Conservation (phyloP, 2,329 filamentous ascomycete species). For the Cladosporium phlei region DNA sequence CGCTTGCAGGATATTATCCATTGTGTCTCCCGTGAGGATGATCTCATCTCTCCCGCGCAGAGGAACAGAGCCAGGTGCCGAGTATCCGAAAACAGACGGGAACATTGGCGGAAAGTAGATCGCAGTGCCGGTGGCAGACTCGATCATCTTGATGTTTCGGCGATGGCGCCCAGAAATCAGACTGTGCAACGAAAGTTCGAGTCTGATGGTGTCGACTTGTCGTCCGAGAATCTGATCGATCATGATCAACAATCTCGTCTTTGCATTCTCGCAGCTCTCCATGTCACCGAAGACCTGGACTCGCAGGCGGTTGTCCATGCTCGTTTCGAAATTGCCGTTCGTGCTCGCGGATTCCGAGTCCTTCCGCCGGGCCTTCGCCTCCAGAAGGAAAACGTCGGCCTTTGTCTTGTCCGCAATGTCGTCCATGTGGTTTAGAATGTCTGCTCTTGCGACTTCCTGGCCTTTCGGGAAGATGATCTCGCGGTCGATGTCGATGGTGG, state of each 20-base stretch:
- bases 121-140: slow-evolving; percentile 89
- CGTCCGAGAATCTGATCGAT: slow-evolving; percentile 85
- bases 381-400: slow-evolving; percentile 92
- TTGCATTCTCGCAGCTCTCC: slow-evolving; percentile 92
- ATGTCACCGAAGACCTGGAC: slow-evolving; percentile 94
- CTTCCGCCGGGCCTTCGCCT: slow-evolving; percentile 67
- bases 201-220: slow-evolving; percentile 70
- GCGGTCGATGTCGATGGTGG: slow-evolving; percentile 84
- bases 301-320: slow-evolving; percentile 81
- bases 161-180: slow-evolving; percentile 87
- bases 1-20: slow-evolving; percentile 77
- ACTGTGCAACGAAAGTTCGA: slow-evolving; percentile 84
- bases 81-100: slow-evolving; percentile 85
- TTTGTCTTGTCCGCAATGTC: slow-evolving; percentile 82
- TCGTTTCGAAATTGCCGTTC: slow-evolving; percentile 72
- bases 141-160: slow-evolving; percentile 97
- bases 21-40: slow-evolving; percentile 87
- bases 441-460: slow-evolving; percentile 55
- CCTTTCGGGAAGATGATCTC: slow-evolving; percentile 72
- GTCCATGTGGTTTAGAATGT: slow-evolving; percentile 79
- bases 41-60: slow-evolving; percentile 83
- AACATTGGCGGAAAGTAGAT: slow-evolving; percentile 98
- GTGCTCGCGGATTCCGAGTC: slow-evolving; percentile 73
- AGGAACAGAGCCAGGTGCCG: slow-evolving; percentile 67
- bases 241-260: slow-evolving; percentile 92